A percentile compares a stretch with the other conserved stretches of the same genome.
These are phyloP conservation scores for Stachybotrys chlorohalonatus DNA, from an alignment of 2,329 filamentous ascomycete genomes.

Conservation along the genomic window DNA sequence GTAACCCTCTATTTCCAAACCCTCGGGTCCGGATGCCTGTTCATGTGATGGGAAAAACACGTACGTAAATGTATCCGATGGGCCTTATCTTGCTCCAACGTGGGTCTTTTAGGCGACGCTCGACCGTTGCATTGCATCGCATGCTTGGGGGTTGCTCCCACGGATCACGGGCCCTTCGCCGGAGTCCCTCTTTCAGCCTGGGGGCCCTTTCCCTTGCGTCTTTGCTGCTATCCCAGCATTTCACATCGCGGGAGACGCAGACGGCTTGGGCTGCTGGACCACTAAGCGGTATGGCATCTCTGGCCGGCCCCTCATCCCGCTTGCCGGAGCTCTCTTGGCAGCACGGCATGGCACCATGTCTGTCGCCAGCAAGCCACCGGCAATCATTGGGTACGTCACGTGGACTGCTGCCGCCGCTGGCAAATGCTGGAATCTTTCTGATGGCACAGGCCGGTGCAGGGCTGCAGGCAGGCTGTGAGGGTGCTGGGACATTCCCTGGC, in stretches of 20 bases:
- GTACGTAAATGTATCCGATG: conserved; percentile 1
- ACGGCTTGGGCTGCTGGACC: neutral
- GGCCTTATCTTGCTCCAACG: neutral
- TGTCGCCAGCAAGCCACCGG: conserved; percentile 8
- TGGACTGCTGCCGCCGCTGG: neutral
- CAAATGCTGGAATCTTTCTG: too few species aligned
- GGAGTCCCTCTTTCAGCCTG: neutral
- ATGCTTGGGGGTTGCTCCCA: neutral
- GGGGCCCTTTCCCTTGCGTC: conserved; percentile 4
- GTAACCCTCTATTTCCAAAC: conserved; percentile 1
- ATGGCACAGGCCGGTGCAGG: too few species aligned
- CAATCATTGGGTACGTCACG: conserved; percentile 13
- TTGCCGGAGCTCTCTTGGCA: conserved; percentile 1
- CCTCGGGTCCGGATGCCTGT: conserved; percentile 1
- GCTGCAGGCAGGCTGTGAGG: too few species aligned
- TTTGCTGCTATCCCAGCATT: conserved; percentile 1
- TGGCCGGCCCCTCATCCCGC: conserved; percentile 10
- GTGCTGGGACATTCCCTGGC: too few species aligned
- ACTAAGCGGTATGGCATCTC: conserved; percentile 5
- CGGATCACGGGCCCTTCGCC: neutral
- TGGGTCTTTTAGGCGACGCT: neutral
- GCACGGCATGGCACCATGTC: too few species aligned
- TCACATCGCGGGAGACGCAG: neutral
- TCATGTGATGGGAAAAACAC: conserved; percentile 3
- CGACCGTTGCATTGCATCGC: neutral